Percentiles rank a stretch among this genome's conserved stretches.
These are phyloP conservation scores for Sporothrix euskadiensis DNA, from an alignment of 2,329 filamentous ascomycete genomes.

Conservation along the genomic window DNA sequence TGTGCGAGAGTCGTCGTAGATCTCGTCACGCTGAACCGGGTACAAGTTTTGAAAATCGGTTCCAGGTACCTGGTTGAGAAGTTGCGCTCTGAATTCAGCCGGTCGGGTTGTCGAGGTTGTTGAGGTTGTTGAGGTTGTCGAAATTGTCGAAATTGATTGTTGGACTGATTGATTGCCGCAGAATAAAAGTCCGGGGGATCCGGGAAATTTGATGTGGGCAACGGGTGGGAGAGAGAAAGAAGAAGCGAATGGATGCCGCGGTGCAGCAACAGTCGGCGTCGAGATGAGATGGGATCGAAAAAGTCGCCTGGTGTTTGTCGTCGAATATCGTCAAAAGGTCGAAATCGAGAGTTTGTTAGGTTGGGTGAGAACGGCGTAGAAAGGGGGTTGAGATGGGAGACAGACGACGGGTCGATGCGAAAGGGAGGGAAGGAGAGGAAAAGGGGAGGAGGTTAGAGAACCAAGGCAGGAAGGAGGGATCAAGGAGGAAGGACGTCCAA, in stretches of 20 bases:
- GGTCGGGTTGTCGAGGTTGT: slow-evolving; percentile 1
- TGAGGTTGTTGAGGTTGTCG: neutral
- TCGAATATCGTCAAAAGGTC: neutral
- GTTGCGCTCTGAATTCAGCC: neutral
- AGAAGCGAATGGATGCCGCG: slow-evolving; percentile 5
- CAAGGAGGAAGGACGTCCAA: neutral
- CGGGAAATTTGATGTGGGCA: neutral
- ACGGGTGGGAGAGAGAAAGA: neutral
- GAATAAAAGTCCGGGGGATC: slow-evolving; percentile 2
- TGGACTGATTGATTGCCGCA: neutral
- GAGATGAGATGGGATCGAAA: neutral
- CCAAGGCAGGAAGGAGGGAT: neutral
- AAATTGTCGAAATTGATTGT: neutral
- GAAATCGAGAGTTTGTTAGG: neutral
- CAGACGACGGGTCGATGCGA: slow-evolving; percentile 11
- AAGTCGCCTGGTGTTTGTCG: neutral
- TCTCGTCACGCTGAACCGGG: neutral
- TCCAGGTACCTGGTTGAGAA: slow-evolving; percentile 3
- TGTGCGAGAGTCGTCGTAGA: neutral
- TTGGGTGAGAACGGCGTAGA: neutral
- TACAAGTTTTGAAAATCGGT: neutral
- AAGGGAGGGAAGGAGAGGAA: neutral
- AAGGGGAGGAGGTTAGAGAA: neutral
- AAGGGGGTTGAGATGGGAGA: neutral
- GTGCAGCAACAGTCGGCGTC: neutral